Base-by-base conservation (phyloP, 306 rosid species). In the Acacia acuminata region DNA sequence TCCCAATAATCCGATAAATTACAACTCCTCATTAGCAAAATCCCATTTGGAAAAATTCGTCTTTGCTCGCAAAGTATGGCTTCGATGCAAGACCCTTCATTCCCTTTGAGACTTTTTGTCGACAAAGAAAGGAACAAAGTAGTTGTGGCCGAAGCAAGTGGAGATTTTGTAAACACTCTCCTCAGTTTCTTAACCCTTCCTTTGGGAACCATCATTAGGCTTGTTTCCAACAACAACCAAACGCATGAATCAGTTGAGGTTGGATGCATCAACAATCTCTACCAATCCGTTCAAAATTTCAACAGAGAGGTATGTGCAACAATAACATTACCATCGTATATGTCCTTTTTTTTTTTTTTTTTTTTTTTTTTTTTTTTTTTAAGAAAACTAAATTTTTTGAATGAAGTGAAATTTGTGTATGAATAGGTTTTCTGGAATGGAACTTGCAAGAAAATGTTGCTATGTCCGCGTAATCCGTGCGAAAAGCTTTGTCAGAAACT, bases 371-470 rank as follows among this genome's bases (percentile, higher is more conserved):
- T n/a, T n/a, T 32, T 32, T 32, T 3, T 32, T 32, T n/a, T n/a
- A 32, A 32, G 36, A 32, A 32, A 32, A 32, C 36, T 32, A 3
- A 32, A 32, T 32, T 3, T 32, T 32, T 32, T 56, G 66, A 10
- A 24, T 10, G 13, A 60, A 60, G 12, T 34, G 16, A 12, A 61
- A 61, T 25, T 25, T 61, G 53, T 65, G 22, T 15, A 8, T 34
- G 40, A 32, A 16, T 34, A 65, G 71, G 71, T 55, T 5, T 75
- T 75, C 1, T n/a, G 30, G 47, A 55, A 75, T 16, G 36, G 15
- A 2, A 38, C n/a, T 22, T 55, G 68, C 68, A 56, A 75, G 69
- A 11, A 75, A 55, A 75, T 75, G 68, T 10, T 75, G 51, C n/a
- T 76, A 2, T 15, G 5, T 8, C 79, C 70, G 2, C 68, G 38